A percentile compares a stretch with the other conserved stretches of the same genome.
These are phyloP conservation scores for Zanthoxylum bungeanum DNA, from an alignment of 345 rosid genomes.

Conservation along the genomic window DNA sequence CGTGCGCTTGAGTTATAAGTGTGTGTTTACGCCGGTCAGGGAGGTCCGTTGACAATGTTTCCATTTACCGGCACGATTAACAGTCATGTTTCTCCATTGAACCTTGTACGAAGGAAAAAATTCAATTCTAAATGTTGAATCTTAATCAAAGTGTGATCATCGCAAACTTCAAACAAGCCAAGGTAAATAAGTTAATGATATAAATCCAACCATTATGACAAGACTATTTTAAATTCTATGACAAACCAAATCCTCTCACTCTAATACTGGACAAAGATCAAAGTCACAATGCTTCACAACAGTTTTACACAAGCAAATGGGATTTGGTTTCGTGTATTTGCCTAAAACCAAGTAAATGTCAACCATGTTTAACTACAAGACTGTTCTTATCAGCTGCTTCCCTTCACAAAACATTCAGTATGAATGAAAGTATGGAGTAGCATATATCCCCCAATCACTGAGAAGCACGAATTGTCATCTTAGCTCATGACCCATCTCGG, in stretches of 20 bases:
- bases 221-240: not conserved
- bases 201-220: not conserved
- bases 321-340: not conserved
- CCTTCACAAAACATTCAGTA: not conserved
- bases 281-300: not conserved
- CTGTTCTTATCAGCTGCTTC: not conserved
- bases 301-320: not conserved
- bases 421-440: not conserved
- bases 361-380: not conserved
- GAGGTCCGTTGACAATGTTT: no score
- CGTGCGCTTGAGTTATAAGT: no score
- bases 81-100: no score
- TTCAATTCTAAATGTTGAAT: not conserved
- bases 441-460: not conserved
- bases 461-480: not conserved
- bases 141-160: not conserved
- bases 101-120: not conserved
- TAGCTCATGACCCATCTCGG: conserved; percentile 1
- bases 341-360: no score
- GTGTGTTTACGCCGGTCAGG: no score
- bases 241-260: not conserved
- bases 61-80: no score
- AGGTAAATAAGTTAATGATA: not conserved
- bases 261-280: not conserved
- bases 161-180: not conserved